Percentiles rank a stretch among this genome's conserved stretches.
Evolutionary conservation across 805 yeast genomes (phyloP).

Genomic region (Sugiyamaella smithiae): DNA sequence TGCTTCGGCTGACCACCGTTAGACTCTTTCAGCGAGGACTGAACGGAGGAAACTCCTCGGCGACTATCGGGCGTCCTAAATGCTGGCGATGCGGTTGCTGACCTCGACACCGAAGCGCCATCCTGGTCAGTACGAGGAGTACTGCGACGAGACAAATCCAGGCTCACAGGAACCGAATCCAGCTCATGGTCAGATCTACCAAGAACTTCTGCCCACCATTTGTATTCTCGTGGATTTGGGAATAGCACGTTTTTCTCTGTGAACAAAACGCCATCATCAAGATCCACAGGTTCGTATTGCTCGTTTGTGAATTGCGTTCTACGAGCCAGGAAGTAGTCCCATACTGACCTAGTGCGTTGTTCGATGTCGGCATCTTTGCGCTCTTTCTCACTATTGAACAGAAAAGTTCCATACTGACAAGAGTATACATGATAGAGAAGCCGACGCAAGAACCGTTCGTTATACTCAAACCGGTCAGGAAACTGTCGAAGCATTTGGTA

Average conservation of each 20-base stretch:
- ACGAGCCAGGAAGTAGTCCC: conserved; percentile 90
- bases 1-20: too few relatives aligned
- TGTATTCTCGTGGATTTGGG: conserved; percentile 60
- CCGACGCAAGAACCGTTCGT: conserved; percentile 81
- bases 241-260: conserved; percentile 42
- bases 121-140: not conserved
- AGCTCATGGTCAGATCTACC: conserved; percentile 72
- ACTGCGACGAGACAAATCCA: not conserved
- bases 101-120: not conserved
- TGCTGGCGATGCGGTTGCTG: not conserved
- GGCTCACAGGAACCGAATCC: conserved; percentile 35
- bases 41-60: not conserved
- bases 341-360: conserved; percentile 66
- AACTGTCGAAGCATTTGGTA: conserved; percentile 72
- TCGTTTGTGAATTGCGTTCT: conserved; percentile 63
- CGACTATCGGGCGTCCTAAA: not conserved
- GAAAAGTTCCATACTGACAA: conserved; percentile 91
- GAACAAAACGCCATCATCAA: conserved; percentile 26
- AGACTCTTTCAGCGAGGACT: too few relatives aligned
- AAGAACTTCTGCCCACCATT: conserved; percentile 87
- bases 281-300: conserved; percentile 36
- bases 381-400: conserved; percentile 72
- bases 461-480: conserved; percentile 77
- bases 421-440: conserved; percentile 85
- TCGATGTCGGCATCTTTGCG: conserved; percentile 43